These are phyloP conservation scores for Macrolepiota albuminosa DNA, from an alignment of 768 basidiomycete species.

Conservation along the genomic window DNA sequence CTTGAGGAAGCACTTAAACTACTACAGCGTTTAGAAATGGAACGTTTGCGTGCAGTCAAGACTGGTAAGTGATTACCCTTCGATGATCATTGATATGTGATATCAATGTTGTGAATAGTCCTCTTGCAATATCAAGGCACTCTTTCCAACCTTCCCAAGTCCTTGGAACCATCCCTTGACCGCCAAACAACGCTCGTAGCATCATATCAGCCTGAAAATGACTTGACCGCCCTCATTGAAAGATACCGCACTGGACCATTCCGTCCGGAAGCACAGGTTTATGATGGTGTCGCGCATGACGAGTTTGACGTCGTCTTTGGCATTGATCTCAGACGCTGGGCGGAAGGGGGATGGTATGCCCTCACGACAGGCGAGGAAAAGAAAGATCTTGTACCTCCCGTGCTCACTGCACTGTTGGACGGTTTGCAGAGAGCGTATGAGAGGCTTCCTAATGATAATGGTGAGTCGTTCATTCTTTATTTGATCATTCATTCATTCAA, in stretches of 20 bases:
- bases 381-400: conserved; percentile 66
- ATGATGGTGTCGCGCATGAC: conserved; percentile 80
- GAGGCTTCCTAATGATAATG: conserved; percentile 55
- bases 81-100: neutral
- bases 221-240: conserved; percentile 83
- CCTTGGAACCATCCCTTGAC: conserved; percentile 59
- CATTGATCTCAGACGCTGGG: conserved; percentile 88
- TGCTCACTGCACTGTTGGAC: conserved; percentile 61
- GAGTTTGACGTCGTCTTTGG: conserved; percentile 88
- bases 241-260: conserved; percentile 93
- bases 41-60: conserved; percentile 80
- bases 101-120: conserved; percentile 35
- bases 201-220: conserved; percentile 84
- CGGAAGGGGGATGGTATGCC: conserved; percentile 73
- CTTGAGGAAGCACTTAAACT: conserved; percentile 79
- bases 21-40: conserved; percentile 82
- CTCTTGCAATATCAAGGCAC: conserved; percentile 86
- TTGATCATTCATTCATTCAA: neutral
- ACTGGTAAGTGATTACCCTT: conserved; percentile 51
- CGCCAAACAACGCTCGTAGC: conserved; percentile 73
- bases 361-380: conserved; percentile 51
- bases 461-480: conserved; percentile 31
- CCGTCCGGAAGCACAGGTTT: conserved; percentile 79
- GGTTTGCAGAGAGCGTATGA: conserved; percentile 62
- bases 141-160: conserved; percentile 64